Percentiles rank a stretch among this genome's conserved stretches.
These are phyloP conservation scores for Heterobasidion irregulare DNA, from an alignment of 1,284 basidiomycete species.

Conservation along the genomic window DNA sequence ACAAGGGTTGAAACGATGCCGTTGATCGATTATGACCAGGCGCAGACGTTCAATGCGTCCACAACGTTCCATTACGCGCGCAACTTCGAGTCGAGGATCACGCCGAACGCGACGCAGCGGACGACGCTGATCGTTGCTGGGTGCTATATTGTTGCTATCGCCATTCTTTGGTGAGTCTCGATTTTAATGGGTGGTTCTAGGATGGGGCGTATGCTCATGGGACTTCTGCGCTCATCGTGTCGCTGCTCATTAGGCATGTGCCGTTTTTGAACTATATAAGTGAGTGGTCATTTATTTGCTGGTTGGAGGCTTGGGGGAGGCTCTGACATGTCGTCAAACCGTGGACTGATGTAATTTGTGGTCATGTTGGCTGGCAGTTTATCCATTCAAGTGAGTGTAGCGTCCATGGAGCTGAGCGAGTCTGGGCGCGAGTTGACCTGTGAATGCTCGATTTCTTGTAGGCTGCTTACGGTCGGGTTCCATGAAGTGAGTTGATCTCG, in stretches of 20 bases:
- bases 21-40: conserved; percentile 2
- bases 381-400: conserved; percentile 80
- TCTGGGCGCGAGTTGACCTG: conserved; percentile 1
- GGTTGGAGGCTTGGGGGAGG: background rate
- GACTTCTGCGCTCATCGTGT: background rate
- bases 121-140: conserved; percentile 75
- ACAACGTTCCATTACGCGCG: conserved; percentile 23
- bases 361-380: conserved; percentile 43
- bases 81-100: conserved; percentile 30
- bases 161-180: conserved; percentile 57
- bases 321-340: background rate
- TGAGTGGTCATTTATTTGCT: conserved; percentile 28
- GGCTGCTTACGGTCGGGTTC: conserved; percentile 79
- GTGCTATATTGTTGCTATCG: conserved; percentile 64
- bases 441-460: conserved; percentile 17
- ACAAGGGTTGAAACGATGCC: background rate
- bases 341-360: no score
- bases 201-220: background rate
- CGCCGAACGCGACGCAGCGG: conserved; percentile 65
- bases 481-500: conserved; percentile 60
- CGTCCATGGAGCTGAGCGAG: background rate
- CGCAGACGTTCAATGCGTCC: background rate
- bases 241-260: conserved; percentile 49
- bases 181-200: background rate
- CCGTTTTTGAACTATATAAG: conserved; percentile 67